Percentiles rank a stretch among this genome's conserved stretches.
phyloP scores from a whole-genome alignment of 495 filamentous ascomycete genomes.

The Extremus antarcticus region DNA sequence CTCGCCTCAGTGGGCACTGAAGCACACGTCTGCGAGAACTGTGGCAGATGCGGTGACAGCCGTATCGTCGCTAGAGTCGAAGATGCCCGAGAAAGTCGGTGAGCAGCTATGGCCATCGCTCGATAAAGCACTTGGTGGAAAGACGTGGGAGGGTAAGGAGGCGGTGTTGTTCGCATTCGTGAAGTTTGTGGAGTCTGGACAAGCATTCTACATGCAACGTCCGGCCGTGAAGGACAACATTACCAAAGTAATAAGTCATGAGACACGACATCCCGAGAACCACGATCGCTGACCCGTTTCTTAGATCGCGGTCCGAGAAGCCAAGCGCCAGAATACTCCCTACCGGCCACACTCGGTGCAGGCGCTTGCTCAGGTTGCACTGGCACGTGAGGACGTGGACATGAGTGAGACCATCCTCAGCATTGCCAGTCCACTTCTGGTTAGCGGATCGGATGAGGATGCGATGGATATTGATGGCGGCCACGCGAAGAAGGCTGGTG shows the following conservation, averaged over 20 bases:
- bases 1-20: constrained; percentile 76
- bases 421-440: constrained; percentile 39
- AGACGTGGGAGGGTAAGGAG: constrained; percentile 92
- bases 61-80: constrained; percentile 26
- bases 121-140: constrained; percentile 68
- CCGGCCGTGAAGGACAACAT: constrained; percentile 38
- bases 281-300: not conserved
- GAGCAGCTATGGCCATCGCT: constrained; percentile 67
- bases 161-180: constrained; percentile 76
- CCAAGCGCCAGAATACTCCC: constrained; percentile 70
- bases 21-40: constrained; percentile 73
- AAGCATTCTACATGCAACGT: constrained; percentile 46
- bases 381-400: constrained; percentile 51
- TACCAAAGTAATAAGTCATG: constrained; percentile 34
- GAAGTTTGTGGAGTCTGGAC: constrained; percentile 54
- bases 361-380: constrained; percentile 60
- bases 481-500: constrained; percentile 9
- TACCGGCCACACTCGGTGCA: constrained; percentile 69
- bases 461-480: constrained; percentile 56
- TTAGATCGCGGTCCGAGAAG: constrained; percentile 67
- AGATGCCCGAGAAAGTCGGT: constrained; percentile 26
- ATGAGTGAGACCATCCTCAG: constrained; percentile 55
- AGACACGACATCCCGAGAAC: too few relatives aligned
- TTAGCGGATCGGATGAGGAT: constrained; percentile 38
- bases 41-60: constrained; percentile 56